Percentiles rank a stretch among this genome's conserved stretches.
These are phyloP conservation scores for Tylopilus balloui DNA, from an alignment of 768 basidiomycete species.

Conservation along the genomic window DNA sequence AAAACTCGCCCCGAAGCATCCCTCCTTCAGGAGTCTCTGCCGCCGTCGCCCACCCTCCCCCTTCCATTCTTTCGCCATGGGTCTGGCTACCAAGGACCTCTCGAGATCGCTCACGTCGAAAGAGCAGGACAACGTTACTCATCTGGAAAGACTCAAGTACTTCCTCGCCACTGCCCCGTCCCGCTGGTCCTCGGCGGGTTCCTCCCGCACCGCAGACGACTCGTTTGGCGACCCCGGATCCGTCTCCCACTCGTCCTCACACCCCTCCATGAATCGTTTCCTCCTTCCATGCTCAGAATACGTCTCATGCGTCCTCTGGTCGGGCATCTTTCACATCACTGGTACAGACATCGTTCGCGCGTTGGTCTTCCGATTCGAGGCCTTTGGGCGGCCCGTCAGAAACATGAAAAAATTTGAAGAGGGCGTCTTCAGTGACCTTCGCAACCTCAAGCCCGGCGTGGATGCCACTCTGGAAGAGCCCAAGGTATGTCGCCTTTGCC, in stretches of 20 bases:
- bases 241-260: slow-evolving; percentile 46
- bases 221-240: slow-evolving; percentile 18
- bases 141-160: slow-evolving; percentile 80
- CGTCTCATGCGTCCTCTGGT: slow-evolving; percentile 91
- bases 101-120: slow-evolving; percentile 51
- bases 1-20: slow-evolving; percentile 11
- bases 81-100: slow-evolving; percentile 26
- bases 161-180: slow-evolving; percentile 84
- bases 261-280: slow-evolving; percentile 83
- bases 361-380: slow-evolving; percentile 90
- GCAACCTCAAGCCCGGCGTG: slow-evolving; percentile 89
- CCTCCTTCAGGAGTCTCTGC: slow-evolving; percentile 11
- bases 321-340: slow-evolving; percentile 87
- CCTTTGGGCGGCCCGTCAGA: slow-evolving; percentile 83
- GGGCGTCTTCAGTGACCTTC: slow-evolving; percentile 88
- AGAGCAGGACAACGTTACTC: slow-evolving; percentile 68
- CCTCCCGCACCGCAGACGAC: slow-evolving; percentile 26
- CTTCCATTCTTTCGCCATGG: slow-evolving; percentile 22
- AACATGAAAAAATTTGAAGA: slow-evolving; percentile 98
- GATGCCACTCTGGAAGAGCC: slow-evolving; percentile 94
- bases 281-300: slow-evolving; percentile 82
- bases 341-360: slow-evolving; percentile 96
- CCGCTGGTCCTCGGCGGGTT: slow-evolving; percentile 50
- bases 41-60: slow-evolving; percentile 1
- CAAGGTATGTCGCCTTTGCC: slow-evolving; percentile 54